These are phyloP conservation scores for Lichtheimia ornata DNA, from an alignment of 371 early-diverging fungal species.

Conservation along the genomic window DNA sequence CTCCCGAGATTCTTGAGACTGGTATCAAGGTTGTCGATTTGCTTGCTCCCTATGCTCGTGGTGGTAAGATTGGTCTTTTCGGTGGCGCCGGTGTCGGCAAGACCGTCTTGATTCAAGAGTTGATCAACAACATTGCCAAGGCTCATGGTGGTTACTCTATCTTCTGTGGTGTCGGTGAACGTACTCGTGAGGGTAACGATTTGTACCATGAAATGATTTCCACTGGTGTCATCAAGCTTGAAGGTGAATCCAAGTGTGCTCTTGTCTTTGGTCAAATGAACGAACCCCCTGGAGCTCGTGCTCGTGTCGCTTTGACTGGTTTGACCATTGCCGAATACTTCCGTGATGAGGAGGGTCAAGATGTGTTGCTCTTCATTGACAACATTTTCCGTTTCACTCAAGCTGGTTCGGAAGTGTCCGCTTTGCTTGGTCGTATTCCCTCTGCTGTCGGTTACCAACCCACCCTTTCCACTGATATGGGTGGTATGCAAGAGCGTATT, in stretches of 20 bases:
- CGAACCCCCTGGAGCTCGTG: constrained; percentile 99
- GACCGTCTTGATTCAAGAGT: constrained; percentile 96
- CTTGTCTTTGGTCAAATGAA: constrained; percentile 99
- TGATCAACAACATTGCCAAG: constrained; percentile 98
- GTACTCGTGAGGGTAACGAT: constrained; percentile 98
- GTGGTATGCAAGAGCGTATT: no score
- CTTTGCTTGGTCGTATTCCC: constrained; percentile 98
- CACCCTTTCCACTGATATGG: no score
- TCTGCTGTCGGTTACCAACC: no score
- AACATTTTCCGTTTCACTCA: constrained; percentile 98
- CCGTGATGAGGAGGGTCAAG: constrained; percentile 99
- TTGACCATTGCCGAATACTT: constrained; percentile 98
- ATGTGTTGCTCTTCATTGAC: constrained; percentile 98
- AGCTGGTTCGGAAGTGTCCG: constrained; percentile 95
- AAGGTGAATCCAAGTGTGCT: constrained; percentile 92
- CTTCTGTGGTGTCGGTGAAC: constrained; percentile 96
- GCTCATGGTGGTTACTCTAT: constrained; percentile 98
- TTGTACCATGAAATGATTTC: constrained; percentile 97
- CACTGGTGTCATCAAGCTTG: constrained; percentile 92
- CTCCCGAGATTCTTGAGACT: constrained; percentile 92
- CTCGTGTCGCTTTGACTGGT: constrained; percentile 98
- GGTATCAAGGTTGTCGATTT: constrained; percentile 98
- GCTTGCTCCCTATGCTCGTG: constrained; percentile 94
- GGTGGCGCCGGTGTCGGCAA: constrained; percentile 84
- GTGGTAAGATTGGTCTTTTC: constrained; percentile 72